Base-by-base conservation (phyloP, 805 yeast species). In the Myxozyma neotropica region DNA sequence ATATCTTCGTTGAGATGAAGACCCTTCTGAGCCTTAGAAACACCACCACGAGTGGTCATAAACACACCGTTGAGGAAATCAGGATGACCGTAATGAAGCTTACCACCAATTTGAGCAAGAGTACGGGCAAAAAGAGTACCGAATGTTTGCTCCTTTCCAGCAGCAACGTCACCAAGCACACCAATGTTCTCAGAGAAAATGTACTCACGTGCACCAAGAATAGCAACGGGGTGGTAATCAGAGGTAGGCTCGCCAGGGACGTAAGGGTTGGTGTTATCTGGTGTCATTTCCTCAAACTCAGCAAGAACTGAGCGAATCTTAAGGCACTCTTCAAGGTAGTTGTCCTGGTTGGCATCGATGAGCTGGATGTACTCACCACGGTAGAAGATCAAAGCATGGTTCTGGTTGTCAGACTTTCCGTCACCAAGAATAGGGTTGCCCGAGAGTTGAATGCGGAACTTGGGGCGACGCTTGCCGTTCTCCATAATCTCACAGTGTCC, bases 351-450 rank as follows among this genome's bases (percentile, higher is more conserved):
- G 0, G 98, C 96, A 78, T 93, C 98, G 59, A 93, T 85, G 2
- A 92, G 91, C 76, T 93, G 97, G 65, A 93, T 86, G 71, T 91
- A 92, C 70, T 93, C 98, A 23, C 98, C 98, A 57, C 98, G 82
- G 72, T 88, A 86, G 74, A 88, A 93, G 13, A 92, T 85, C 40
- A 93, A 72, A 1, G 96, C 84, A 71, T 88, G 88, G 70, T 93
- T 93, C 74, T 93, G 98, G 72, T 93, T 93, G 72, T 93, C 98
- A 15, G 97, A 86, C 72, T 93, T 93, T 36, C 98, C 98, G 74
- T 93, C 98, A 27, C 98, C 98, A 46, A 92, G 77, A 53, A 93
- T 93, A 12, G 98, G 98, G 74, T 93, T 87, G 15, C 98, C 98
- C 2, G 96, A 88, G 13, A 93, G 78, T 68, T 81, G 83, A n/a